A percentile compares a stretch with the other conserved stretches of the same genome.
phyloP scores from a whole-genome alignment of 2,329 filamentous ascomycete genomes.

The Cadophora malorum region DNA sequence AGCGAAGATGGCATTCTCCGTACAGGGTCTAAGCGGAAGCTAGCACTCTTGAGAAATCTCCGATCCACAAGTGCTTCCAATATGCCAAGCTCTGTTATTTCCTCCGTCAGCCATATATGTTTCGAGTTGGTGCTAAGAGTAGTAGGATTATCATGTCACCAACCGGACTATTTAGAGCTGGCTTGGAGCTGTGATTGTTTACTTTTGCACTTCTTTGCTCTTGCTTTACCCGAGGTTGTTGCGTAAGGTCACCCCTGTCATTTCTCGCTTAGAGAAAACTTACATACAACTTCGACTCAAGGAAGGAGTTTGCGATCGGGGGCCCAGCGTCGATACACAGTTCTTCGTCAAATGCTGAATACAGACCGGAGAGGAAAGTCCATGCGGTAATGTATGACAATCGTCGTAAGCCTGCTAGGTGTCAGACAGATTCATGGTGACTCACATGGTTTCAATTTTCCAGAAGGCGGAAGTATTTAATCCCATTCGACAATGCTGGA shows the following conservation, averaged over 20 bases:
- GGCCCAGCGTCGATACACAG: not conserved
- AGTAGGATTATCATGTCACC: not conserved
- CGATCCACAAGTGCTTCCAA: not conserved
- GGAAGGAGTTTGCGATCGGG: constrained; percentile 12
- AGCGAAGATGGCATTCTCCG: not conserved
- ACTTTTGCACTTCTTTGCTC: not conserved
- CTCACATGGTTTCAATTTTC: not conserved
- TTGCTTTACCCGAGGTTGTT: not conserved
- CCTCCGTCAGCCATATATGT: not conserved
- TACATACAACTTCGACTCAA: not conserved
- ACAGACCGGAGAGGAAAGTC: not conserved
- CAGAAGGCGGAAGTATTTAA: not conserved
- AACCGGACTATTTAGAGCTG: not conserved
- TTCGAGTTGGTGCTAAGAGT: not conserved
- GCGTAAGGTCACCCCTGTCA: not conserved
- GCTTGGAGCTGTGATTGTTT: not conserved
- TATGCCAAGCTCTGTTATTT: not conserved
- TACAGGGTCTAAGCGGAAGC: not conserved
- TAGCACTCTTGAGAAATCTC: not conserved
- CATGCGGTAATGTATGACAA: not conserved
- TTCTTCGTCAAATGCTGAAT: not conserved
- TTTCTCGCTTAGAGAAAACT: constrained; percentile 5
- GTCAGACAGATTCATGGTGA: not conserved
- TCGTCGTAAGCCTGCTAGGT: not conserved
- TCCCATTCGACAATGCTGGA: not conserved